Evolutionary conservation across 2,329 filamentous ascomycete genomes (phyloP), one percentile per base, ranked within the genome.

Genomic region (Trichoderma brevicompactum): DNA sequence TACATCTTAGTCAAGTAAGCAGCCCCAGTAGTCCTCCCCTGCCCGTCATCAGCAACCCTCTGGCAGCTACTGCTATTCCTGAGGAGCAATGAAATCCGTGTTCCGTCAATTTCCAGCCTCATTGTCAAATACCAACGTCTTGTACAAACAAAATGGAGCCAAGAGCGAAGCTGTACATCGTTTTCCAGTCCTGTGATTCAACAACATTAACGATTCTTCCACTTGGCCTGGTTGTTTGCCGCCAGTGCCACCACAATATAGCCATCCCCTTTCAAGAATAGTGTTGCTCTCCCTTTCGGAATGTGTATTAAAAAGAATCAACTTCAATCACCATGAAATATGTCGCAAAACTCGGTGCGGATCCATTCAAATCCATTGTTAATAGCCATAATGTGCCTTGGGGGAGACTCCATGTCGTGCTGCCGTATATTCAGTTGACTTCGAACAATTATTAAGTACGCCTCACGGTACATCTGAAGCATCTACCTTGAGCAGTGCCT

Each of bases 111-210:
- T 49, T 40, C 62, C 59, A 49, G n/a, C 49, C 19, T 53, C 53
- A 28, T 48, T 40, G 28, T 44, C 17, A 50, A 46, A 50, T 41
- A 54, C 12, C 69, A 67, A 60, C 40, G 28, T 67, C 44, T 36
- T 64, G 62, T 67, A 66, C 64, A 58, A 62, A 40, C 67, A 64
- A 62, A 48, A 64, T 66, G 36, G 40, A 65, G 55, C 63, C 34
- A 64, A 60, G 65, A 46, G 52, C 15, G 68, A 49, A 54, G n/a
- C 38, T 44, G 46, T 61, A 66, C 65, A 66, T 15, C 41, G 12
- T 60, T 28, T 58, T 38, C 49, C 50, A 48, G 53, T 60, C 19
- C 13, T 32, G 54, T 13, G 43, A 65, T 67, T 62, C 65, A 67
- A 67, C 61, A 67, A 43, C 32, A 67, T 67, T 67, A 67, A 34